Conservation (phyloP, 441 rosid genomes). For the Sinapis alba region DNA sequence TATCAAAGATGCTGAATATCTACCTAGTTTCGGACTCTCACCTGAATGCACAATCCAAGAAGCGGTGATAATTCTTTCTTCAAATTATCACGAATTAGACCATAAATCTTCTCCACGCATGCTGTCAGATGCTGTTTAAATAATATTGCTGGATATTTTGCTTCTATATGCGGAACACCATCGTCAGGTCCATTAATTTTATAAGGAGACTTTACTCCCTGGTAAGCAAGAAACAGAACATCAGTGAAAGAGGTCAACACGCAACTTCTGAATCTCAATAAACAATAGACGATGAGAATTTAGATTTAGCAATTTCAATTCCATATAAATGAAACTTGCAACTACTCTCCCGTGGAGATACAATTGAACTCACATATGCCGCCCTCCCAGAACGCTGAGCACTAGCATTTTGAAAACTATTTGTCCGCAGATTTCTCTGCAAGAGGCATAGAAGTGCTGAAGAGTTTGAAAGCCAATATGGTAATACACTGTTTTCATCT, state of each 20-base stretch:
- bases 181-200: conserved; percentile 74
- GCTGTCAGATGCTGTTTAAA: conserved; percentile 98
- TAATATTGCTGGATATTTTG: conserved; percentile 92
- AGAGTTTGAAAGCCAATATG: background rate
- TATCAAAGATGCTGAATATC: background rate
- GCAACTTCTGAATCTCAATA: background rate
- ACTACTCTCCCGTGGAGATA: background rate
- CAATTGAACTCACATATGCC: background rate
- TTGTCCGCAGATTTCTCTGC: background rate
- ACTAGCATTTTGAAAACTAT: background rate
- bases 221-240: background rate
- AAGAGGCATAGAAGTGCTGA: conserved; percentile 5
- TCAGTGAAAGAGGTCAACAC: background rate
- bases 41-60: conserved; percentile 2
- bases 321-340: background rate
- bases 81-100: background rate
- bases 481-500: conserved; percentile 4
- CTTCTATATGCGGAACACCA: conserved; percentile 81
- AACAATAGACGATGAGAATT: background rate
- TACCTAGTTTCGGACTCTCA: background rate
- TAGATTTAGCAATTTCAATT: background rate
- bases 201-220: conserved; percentile 67
- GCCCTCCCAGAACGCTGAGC: background rate
- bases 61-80: background rate
- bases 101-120: conserved; percentile 26